Evolutionary conservation across 441 rosid genomes (phyloP), one percentile per base, ranked within the genome.

Genomic region (California macrophylla): DNA sequence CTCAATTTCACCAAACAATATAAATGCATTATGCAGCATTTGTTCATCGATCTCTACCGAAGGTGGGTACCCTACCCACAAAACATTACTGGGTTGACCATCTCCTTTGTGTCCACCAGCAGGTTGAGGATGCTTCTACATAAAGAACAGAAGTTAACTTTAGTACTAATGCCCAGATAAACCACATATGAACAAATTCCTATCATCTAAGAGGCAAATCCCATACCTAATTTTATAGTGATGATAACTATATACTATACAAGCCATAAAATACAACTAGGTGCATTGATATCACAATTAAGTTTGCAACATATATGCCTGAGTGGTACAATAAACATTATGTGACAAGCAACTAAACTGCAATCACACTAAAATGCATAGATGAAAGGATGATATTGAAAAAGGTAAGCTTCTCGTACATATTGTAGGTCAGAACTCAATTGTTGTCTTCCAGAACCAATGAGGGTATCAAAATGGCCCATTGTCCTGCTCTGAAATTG

Each of bases 1-100:
- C 85, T 90, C 98, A 78, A 94, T 94, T 86, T 94, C 99, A 30
- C 99, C 99, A 76, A 90, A 94, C 72, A 92, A 86, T 75, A 94
- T 94, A 98, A 92, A 86, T 26, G 92, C 90, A 84, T 94, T 94
- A 77, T 90, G 96, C 72, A 94, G 87, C 97, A 86, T 89, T 72
- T 88, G 94, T 66, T 94, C 98, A 77, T 89, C 96, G 29, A 94
- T 87, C 82, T 83, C 95, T 69, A 89, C 82, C 54, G 93, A 81
- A 72, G 98, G 96, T 70, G 99, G 99, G 79, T 94, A 94, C 0
- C 98, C 98, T 71, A 95, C 77, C 95, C 95, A 86, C 74, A 95
- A 73, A 69, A 90, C 83, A 6, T 89, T 90, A 81, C 97, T 92
- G 29, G 94, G 97, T 47, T 80, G 92, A 36, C 84, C 80, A 64